These are phyloP conservation scores for Ogataea paraovalis DNA, from an alignment of 805 yeast species.

Conservation along the genomic window DNA sequence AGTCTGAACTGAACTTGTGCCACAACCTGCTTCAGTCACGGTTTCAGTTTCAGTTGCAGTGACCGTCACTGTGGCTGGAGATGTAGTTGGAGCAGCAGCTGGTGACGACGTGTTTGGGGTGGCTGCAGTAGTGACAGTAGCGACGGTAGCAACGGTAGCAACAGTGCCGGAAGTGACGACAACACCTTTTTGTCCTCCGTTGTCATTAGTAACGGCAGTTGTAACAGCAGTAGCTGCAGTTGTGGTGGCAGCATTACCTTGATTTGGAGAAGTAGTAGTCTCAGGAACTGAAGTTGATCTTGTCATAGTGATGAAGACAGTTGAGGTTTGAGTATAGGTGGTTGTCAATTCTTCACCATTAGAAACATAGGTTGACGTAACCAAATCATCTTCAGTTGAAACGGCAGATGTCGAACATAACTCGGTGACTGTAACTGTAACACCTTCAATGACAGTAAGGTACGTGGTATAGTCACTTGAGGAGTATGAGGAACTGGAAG, in stretches of 20 bases:
- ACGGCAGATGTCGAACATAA: slow-evolving; percentile 11
- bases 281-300: slow-evolving; percentile 7
- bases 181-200: no score
- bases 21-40: slow-evolving; percentile 20
- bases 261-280: slow-evolving; percentile 1
- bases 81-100: no score
- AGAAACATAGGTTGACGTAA: slow-evolving; percentile 15
- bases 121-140: background rate
- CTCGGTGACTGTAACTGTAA: slow-evolving; percentile 19
- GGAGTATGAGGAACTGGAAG: background rate
- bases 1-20: slow-evolving; percentile 8
- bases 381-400: slow-evolving; percentile 8
- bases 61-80: background rate
- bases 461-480: slow-evolving; percentile 10
- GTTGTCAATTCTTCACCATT: slow-evolving; percentile 17
- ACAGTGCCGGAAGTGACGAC: slow-evolving; percentile 4
- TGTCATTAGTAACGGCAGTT: no score
- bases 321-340: slow-evolving; percentile 18
- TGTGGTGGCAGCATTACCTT: slow-evolving; percentile 3
- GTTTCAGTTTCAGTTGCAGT: slow-evolving; percentile 4
- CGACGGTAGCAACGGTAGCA: slow-evolving; percentile 4
- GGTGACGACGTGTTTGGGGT: no score
- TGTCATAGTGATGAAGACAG: slow-evolving; percentile 16
- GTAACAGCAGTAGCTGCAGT: slow-evolving; percentile 11
- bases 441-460: slow-evolving; percentile 17